Evolutionary conservation across 169 alveolate genomes (phyloP).

Genomic region (Amoebophrya sp.): DNA sequence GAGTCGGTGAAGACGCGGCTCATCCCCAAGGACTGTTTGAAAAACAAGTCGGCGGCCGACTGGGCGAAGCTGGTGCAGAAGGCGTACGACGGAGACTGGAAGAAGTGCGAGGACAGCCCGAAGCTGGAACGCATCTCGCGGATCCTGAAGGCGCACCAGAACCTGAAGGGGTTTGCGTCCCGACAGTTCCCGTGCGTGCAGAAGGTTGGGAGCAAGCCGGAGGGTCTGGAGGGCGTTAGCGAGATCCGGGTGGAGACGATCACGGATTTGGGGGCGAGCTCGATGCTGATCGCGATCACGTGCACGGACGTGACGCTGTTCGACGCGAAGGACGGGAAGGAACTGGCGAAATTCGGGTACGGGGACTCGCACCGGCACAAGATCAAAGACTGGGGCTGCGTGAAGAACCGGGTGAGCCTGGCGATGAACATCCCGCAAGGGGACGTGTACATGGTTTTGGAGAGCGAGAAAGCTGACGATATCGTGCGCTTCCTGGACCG

Average conservation of each 20-base stretch:
- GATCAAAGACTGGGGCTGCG: neutral
- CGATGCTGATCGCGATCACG: neutral
- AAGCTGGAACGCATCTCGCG: neutral
- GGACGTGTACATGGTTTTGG: neutral
- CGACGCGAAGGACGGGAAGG: neutral
- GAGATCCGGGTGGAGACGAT: neutral
- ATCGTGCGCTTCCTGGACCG: neutral
- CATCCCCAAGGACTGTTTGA: neutral
- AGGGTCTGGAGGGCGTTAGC: neutral
- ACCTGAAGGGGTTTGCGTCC: neutral
- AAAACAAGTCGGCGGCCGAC: neutral
- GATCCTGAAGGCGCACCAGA: neutral
- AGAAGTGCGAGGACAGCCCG: neutral
- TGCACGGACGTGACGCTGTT: neutral
- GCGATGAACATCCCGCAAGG: neutral
- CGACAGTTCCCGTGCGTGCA: neutral
- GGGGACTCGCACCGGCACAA: neutral
- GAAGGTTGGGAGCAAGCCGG: neutral
- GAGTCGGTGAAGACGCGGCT: neutral
- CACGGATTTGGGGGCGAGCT: neutral
- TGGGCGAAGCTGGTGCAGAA: neutral
- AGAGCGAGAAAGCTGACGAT: neutral
- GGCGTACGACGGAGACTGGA: neutral
- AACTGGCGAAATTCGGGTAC: neutral
- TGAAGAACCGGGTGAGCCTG: neutral